Conservation (phyloP, 371 early-diverging fungal genomes). For the Saksenaea oblongispora region DNA sequence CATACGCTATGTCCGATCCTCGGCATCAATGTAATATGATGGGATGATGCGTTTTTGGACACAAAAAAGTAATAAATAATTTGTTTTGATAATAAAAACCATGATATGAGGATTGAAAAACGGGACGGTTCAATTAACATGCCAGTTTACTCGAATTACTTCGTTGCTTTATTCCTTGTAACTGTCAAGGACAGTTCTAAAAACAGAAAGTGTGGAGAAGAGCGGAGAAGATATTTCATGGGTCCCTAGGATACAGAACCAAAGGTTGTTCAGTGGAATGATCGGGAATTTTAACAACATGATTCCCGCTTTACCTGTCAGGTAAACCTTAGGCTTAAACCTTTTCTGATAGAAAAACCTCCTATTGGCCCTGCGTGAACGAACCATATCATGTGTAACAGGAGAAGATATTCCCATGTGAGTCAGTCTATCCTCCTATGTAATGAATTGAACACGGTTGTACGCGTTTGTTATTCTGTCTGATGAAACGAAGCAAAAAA, state of each 20-base stretch:
- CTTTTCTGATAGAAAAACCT: not conserved
- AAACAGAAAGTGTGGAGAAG: not conserved
- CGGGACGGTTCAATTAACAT: too few relatives aligned
- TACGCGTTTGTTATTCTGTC: too few relatives aligned
- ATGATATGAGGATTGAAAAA: too few relatives aligned
- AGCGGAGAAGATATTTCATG: not conserved
- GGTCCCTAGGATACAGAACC: not conserved
- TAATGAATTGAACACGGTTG: too few relatives aligned
- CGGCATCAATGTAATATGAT: too few relatives aligned
- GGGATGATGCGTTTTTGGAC: not conserved
- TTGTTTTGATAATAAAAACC: too few relatives aligned
- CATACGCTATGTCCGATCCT: not conserved
- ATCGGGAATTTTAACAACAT: not conserved
- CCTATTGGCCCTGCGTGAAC: not conserved
- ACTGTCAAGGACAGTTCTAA: not conserved
- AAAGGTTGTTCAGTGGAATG: not conserved
- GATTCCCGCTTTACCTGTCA: not conserved
- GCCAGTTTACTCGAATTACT: too few relatives aligned
- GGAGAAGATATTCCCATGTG: not conserved
- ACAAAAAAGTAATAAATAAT: not conserved
- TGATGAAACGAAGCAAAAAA: too few relatives aligned
- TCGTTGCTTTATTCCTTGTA: too few relatives aligned
- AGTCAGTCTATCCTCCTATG: not conserved
- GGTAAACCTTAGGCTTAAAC: not conserved
- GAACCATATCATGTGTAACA: constrained; percentile 1